These are phyloP conservation scores for Fusarium decemcellulare DNA, from an alignment of 2,329 filamentous ascomycete species.

Conservation along the genomic window DNA sequence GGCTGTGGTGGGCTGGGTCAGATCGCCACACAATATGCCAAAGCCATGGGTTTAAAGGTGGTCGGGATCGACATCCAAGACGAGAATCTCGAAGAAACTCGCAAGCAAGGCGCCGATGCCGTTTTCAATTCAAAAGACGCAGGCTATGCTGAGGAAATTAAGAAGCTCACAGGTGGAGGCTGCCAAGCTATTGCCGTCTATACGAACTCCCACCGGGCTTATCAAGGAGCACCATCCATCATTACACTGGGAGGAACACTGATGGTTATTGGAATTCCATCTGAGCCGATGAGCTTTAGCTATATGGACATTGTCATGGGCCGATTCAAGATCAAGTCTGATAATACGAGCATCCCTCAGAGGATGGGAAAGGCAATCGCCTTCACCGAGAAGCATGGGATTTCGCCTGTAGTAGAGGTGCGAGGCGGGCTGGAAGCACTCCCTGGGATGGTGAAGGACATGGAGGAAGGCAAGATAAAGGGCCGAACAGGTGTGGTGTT, in stretches of 20 bases:
- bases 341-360: constrained; percentile 58
- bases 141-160: constrained; percentile 55
- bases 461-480: constrained; percentile 23
- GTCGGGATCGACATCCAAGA: constrained; percentile 62
- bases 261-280: constrained; percentile 59
- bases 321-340: constrained; percentile 57
- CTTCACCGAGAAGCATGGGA: constrained; percentile 56
- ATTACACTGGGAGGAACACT: constrained; percentile 56
- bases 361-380: constrained; percentile 59
- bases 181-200: constrained; percentile 59
- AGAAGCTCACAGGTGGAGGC: constrained; percentile 58
- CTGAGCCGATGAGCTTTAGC: constrained; percentile 52
- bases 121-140: constrained; percentile 58
- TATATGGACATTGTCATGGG: constrained; percentile 58
- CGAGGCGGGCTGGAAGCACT: constrained; percentile 28
- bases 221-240: constrained; percentile 49
- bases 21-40: constrained; percentile 61
- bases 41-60: constrained; percentile 60
- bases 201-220: constrained; percentile 47
- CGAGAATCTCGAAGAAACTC: constrained; percentile 55
- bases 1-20: constrained; percentile 62
- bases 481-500: constrained; percentile 27
- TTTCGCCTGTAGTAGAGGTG: constrained; percentile 28
- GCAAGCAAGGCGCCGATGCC: constrained; percentile 56
- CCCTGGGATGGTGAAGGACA: constrained; percentile 25